Evolutionary conservation across 441 rosid species (phyloP), one percentile per base, ranked within the genome.

Genomic region (Aquilaria agallochum): DNA sequence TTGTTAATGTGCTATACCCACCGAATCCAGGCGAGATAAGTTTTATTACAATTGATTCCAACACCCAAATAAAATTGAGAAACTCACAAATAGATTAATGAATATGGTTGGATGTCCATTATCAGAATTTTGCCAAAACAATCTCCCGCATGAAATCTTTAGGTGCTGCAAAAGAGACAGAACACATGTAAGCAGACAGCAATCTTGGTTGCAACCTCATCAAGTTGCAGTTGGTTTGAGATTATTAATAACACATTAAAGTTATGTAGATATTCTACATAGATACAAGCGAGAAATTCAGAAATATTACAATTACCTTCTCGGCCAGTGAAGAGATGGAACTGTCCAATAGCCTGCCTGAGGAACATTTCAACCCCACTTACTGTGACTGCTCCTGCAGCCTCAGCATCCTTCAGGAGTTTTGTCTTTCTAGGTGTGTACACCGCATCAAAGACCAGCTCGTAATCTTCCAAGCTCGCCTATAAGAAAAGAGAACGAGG

Each of bases 321-420:
- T 65, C 6, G 27, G 50, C 72, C 79, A 0, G 87, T 84, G 71
- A 81, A 81, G 70, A 76, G 78, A 14, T 33, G 74, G 71, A 75
- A 81, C 65, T 84, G 90, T 30, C 73, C 76, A 5, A 75, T 60
- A 32, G 90, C 87, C 57, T 84, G 90, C 20, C 82, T 67, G 58
- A 84, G 74, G 78, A 84, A 82, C 90, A 84, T 84, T 63, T 81
- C 87, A 20, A 78, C 78, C 40, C 87, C 90, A 31, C 82, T 63
- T 3, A 84, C 90, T 15, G 15, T 68, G 55, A 74, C 69, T 45
- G 82, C 82, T 56, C 87, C 90, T 0, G 76, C 83, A 50, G 80
- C 83, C 56, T 78, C 72, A 0, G 87, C 85, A 32, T 80, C 85
- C 74, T 74, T 78, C 12, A 84, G 57, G 1, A 82, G 78, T 42